Evolutionary conservation across 805 yeast genomes (phyloP).

Genomic region (Hanseniaspora singularis): DNA sequence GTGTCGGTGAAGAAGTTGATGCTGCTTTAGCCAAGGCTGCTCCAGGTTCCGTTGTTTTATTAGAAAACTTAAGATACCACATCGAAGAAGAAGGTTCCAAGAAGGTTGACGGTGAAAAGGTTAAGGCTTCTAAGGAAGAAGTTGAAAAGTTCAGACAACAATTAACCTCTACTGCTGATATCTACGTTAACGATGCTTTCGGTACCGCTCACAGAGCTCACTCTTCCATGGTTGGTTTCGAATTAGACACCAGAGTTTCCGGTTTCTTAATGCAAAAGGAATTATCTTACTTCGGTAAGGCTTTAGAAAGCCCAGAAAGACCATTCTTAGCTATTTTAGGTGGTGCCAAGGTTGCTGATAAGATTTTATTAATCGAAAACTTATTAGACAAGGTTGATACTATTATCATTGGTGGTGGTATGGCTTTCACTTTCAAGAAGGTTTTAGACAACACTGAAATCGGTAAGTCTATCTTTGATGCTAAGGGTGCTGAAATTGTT

Average conservation of each 20-base stretch:
- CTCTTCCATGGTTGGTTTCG: slow-evolving; percentile 97
- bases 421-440: slow-evolving; percentile 99
- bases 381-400: slow-evolving; percentile 88
- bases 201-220: slow-evolving; percentile 99
- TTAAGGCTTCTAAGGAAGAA: slow-evolving; percentile 77
- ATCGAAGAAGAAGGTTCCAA: slow-evolving; percentile 92
- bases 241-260: slow-evolving; percentile 90
- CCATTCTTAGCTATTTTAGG: slow-evolving; percentile 98
- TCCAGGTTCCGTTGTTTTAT: slow-evolving; percentile 72
- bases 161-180: slow-evolving; percentile 88
- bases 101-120: slow-evolving; percentile 84
- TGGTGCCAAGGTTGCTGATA: slow-evolving; percentile 98
- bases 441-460: slow-evolving; percentile 71
- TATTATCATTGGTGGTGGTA: slow-evolving; percentile 97
- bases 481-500: slow-evolving; percentile 90
- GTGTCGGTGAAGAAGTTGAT: slow-evolving; percentile 88
- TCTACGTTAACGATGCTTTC: slow-evolving; percentile 94
- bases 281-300: slow-evolving; percentile 93
- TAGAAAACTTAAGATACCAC: slow-evolving; percentile 98
- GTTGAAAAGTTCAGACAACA: slow-evolving; percentile 81
- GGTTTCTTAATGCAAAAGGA: slow-evolving; percentile 98
- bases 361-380: slow-evolving; percentile 97
- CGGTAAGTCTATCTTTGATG: slow-evolving; percentile 87
- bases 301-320: slow-evolving; percentile 93
- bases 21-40: slow-evolving; percentile 59